Percentiles rank a stretch among this genome's conserved stretches.
Conservation (phyloP, 2,329 filamentous ascomycete species). For the Ambrosiella cleistominuta region DNA sequence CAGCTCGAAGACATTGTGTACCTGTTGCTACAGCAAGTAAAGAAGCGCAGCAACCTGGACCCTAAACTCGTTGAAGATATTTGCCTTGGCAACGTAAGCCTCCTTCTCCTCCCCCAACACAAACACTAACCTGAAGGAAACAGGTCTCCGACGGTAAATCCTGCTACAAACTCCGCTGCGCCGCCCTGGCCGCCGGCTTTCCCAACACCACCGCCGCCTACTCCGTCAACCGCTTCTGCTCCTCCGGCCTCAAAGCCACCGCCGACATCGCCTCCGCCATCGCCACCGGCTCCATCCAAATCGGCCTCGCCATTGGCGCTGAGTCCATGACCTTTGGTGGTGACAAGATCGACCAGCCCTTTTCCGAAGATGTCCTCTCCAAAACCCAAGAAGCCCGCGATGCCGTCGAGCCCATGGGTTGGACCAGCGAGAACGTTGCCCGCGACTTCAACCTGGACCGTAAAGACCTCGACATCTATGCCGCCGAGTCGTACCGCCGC, state of each 20-base stretch:
- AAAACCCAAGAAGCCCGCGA: slow-evolving; percentile 62
- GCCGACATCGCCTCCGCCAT: slow-evolving; percentile 92
- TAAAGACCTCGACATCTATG: slow-evolving; percentile 67
- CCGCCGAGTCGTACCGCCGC: slow-evolving; percentile 70
- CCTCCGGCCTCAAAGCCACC: slow-evolving; percentile 83
- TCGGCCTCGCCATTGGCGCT: slow-evolving; percentile 74
- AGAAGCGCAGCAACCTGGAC: slow-evolving; percentile 57
- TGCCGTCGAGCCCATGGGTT: slow-evolving; percentile 92
- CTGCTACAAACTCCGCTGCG: slow-evolving; percentile 78
- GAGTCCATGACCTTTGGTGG: slow-evolving; percentile 71
- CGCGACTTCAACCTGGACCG: slow-evolving; percentile 74
- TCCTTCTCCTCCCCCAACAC: neutral
- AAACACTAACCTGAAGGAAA: neutral
- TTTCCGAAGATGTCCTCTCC: slow-evolving; percentile 44
- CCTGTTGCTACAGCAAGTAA: slow-evolving; percentile 60
- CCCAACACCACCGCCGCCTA: slow-evolving; percentile 73
- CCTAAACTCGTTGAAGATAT: slow-evolving; percentile 75
- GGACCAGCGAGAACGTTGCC: slow-evolving; percentile 92
- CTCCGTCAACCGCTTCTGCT: slow-evolving; percentile 90
- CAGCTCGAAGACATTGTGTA: slow-evolving; percentile 73
- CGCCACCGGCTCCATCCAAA: slow-evolving; percentile 57
- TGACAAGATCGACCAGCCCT: slow-evolving; percentile 28
- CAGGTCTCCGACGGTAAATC: slow-evolving; percentile 72
- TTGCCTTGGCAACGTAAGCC: slow-evolving; percentile 69
- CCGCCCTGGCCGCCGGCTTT: slow-evolving; percentile 70